These are phyloP conservation scores for Calonectria pauciramosa DNA, from an alignment of 2,329 filamentous ascomycete genomes.

Conservation along the genomic window DNA sequence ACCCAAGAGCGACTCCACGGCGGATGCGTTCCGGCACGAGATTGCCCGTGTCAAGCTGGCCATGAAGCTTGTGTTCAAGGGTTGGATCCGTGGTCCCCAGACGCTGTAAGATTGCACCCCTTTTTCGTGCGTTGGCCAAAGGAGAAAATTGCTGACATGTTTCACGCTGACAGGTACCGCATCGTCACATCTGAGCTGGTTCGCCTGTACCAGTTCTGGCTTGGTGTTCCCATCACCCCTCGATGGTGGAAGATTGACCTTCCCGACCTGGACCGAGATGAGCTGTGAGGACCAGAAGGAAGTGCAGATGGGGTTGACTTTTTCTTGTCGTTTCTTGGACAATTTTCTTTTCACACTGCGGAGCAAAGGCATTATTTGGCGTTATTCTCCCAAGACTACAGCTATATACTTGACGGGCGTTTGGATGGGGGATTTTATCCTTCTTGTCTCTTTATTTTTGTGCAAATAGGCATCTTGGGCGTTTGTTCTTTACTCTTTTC, in stretches of 20 bases:
- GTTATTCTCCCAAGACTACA: background rate
- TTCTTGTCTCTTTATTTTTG: background rate
- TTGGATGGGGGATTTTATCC: background rate
- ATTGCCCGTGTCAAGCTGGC: constrained; percentile 72
- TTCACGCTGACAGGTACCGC: constrained; percentile 51
- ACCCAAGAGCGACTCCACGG: constrained; percentile 51
- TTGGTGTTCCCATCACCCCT: constrained; percentile 66
- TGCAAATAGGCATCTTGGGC: constrained; percentile 13
- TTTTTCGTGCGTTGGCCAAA: background rate
- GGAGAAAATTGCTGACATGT: background rate
- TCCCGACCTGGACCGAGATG: constrained; percentile 59
- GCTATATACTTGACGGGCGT: background rate
- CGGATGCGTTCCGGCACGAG: constrained; percentile 75
- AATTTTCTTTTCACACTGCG: background rate
- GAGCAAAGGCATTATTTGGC: constrained; percentile 21
- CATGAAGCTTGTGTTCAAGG: constrained; percentile 74
- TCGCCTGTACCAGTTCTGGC: constrained; percentile 64
- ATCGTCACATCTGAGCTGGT: constrained; percentile 60
- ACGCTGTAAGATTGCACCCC: constrained; percentile 72
- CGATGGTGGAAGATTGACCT: constrained; percentile 62
- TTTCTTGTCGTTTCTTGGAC: background rate
- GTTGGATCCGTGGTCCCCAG: constrained; percentile 78
- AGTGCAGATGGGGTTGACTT: too few species aligned
- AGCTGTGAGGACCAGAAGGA: constrained; percentile 58
- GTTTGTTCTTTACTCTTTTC: constrained; percentile 11